A percentile compares a stretch with the other conserved stretches of the same genome.
Conservation (phyloP, 139 green algal species). For the Axilococcus clingmanii region DNA sequence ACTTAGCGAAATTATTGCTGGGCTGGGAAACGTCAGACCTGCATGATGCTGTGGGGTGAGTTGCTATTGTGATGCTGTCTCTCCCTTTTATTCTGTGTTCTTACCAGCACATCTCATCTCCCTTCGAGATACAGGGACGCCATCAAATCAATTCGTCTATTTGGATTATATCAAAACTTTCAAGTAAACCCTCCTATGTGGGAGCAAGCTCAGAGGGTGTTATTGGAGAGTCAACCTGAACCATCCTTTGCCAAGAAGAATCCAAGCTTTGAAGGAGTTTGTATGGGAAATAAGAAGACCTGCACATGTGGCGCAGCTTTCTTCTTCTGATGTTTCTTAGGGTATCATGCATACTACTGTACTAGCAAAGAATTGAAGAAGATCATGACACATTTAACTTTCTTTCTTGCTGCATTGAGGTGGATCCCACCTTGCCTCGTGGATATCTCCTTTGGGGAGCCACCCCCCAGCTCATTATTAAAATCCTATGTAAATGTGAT, state of each 20-base stretch:
- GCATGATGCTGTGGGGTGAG: slow-evolving; percentile 52
- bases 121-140: slow-evolving; percentile 41
- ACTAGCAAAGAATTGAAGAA: slow-evolving; percentile 11
- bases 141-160: slow-evolving; percentile 80
- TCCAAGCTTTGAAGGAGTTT: slow-evolving; percentile 75
- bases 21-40: slow-evolving; percentile 30
- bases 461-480: too few species aligned
- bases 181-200: slow-evolving; percentile 31
- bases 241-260: slow-evolving; percentile 67
- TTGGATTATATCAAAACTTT: slow-evolving; percentile 59
- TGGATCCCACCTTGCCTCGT: too few species aligned
- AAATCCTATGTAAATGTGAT: too few species aligned
- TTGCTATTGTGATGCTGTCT: neutral
- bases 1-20: slow-evolving; percentile 68
- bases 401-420: too few species aligned
- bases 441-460: too few species aligned
- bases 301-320: slow-evolving; percentile 80
- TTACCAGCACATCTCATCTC: neutral
- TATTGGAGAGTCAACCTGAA: slow-evolving; percentile 43
- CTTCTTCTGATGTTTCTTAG: too few species aligned
- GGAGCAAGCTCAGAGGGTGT: slow-evolving; percentile 37
- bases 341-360: slow-evolving; percentile 17
- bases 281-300: slow-evolving; percentile 82
- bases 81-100: neutral
- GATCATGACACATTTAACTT: neutral